Evolutionary conservation across 169 alveolate species (phyloP), one percentile per base, ranked within the genome.

Genomic region (Eimeria brunetti): DNA sequence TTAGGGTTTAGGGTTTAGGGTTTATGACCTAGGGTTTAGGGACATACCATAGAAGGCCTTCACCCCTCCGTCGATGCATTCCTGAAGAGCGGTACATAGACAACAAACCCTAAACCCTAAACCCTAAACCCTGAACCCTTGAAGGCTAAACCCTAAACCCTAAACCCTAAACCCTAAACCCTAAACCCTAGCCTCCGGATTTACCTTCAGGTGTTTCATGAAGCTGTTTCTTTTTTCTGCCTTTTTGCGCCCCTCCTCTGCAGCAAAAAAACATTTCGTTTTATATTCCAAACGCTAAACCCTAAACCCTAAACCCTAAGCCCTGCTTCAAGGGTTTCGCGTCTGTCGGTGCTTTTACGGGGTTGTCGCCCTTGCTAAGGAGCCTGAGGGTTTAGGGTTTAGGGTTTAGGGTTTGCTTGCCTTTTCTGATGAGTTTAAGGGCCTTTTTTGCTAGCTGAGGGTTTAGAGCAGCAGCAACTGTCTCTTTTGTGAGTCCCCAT

Each of bases 221-320:
- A 78, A 46, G 18, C 20, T 7, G 11, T 78, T 78, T 46, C 64
- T 78, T 16, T 27, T 78, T 83, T 83, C 90, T 30, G 53, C 67
- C 76, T 83, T 83, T 56, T 83, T 51, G 33, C 49, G 46, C 8
- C 90, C 90, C 38, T 83, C 90, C 51, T 73, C 90, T 83, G 90
- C 41, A 41, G 36, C 30, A 73, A 49, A 58, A 44, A 44, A 41
- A 14, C 67, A 12, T 27, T 58, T 8, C 71, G 1, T 36, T 67
- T 67, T 78, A 73, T 33, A 71, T 51, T 38, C 83, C 33, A 71
- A 73, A 73, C 83, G 53, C 83, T 73, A 73, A 73, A 73, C 83
- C 83, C 83, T 73, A 73, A 8, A 33, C n/a, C 83, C 83, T 38
- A 8, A 41, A 73, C 53, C 83, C 56, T 73, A 16, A 7, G 20